A percentile compares a stretch with the other conserved stretches of the same genome.
These are phyloP conservation scores for Myxozyma vanderwaltii DNA, from an alignment of 805 yeast genomes.

Conservation along the genomic window DNA sequence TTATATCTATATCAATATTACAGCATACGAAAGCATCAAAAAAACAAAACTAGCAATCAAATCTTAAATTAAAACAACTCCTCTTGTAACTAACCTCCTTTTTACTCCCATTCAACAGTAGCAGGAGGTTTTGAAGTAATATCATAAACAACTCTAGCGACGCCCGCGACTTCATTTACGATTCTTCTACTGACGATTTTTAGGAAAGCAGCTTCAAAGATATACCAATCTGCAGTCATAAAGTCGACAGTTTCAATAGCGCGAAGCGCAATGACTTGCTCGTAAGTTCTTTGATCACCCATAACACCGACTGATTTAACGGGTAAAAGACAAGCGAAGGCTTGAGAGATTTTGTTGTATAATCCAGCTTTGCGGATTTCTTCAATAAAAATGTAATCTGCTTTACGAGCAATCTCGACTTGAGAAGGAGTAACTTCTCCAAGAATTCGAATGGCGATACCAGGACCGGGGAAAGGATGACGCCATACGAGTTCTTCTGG, in stretches of 20 bases:
- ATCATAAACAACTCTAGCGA: slow-evolving; percentile 98
- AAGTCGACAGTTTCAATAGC: slow-evolving; percentile 97
- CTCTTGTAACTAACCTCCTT: slow-evolving; percentile 77
- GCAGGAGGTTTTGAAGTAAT: slow-evolving; percentile 99
- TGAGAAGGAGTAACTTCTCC: slow-evolving; percentile 95
- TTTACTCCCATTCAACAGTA: slow-evolving; percentile 99
- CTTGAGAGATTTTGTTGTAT: slow-evolving; percentile 92
- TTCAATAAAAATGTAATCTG: slow-evolving; percentile 93
- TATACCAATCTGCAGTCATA: slow-evolving; percentile 99
- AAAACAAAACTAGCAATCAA: too few species aligned
- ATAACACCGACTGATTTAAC: slow-evolving; percentile 98
- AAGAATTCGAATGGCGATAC: slow-evolving; percentile 95
- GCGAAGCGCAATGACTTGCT: slow-evolving; percentile 97
- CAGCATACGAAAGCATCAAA: not conserved
- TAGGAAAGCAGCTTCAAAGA: slow-evolving; percentile 87
- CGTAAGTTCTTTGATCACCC: slow-evolving; percentile 99
- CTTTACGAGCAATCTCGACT: slow-evolving; percentile 95
- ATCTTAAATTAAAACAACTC: not conserved
- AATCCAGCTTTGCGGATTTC: slow-evolving; percentile 93
- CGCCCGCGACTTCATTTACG: slow-evolving; percentile 98
- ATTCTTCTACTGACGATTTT: slow-evolving; percentile 93
- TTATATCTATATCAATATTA: too few species aligned
- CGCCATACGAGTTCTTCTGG: slow-evolving; percentile 98
- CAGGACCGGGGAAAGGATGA: slow-evolving; percentile 99
- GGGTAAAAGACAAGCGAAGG: slow-evolving; percentile 95